These are phyloP conservation scores for Ogataea degrootiae DNA, from an alignment of 805 yeast species.

Conservation along the genomic window DNA sequence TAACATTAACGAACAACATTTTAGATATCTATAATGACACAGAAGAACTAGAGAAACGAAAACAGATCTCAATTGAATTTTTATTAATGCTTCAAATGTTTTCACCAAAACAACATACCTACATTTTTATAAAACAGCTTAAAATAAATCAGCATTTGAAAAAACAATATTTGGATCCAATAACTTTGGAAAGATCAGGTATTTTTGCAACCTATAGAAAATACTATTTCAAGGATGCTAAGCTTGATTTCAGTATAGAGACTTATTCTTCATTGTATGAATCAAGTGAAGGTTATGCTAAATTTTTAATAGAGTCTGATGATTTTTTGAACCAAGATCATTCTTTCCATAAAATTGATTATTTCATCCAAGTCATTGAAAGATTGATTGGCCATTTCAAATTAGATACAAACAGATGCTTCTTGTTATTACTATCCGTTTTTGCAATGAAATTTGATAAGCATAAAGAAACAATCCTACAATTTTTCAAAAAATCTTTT, in stretches of 20 bases:
- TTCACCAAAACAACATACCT: conserved; percentile 15
- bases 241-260: conserved; percentile 26
- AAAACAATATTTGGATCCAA: conserved; percentile 23
- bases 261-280: conserved; percentile 64
- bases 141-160: conserved; percentile 24
- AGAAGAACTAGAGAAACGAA: conserved; percentile 18
- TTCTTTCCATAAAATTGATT: conserved; percentile 36
- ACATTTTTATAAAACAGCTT: conserved; percentile 21
- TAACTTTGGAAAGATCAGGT: conserved; percentile 21
- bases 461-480: conserved; percentile 43
- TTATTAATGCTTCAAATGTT: conserved; percentile 24
- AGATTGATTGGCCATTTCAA: conserved; percentile 68
- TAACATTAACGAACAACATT: conserved; percentile 17
- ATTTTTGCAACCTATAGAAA: conserved; percentile 27
- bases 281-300: conserved; percentile 74
- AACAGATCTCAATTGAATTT: conserved; percentile 20
- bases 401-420: conserved; percentile 65
- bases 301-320: conserved; percentile 47
- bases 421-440: conserved; percentile 58
- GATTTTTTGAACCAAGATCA: conserved; percentile 38
- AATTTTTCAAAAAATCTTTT: conserved; percentile 46
- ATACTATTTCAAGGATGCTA: conserved; percentile 27
- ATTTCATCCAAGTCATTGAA: conserved; percentile 44
- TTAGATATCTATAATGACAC: conserved; percentile 2
- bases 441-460: conserved; percentile 40